Base-by-base conservation (phyloP, 768 basidiomycete genomes). In the Chlorophyllum brunneum region DNA sequence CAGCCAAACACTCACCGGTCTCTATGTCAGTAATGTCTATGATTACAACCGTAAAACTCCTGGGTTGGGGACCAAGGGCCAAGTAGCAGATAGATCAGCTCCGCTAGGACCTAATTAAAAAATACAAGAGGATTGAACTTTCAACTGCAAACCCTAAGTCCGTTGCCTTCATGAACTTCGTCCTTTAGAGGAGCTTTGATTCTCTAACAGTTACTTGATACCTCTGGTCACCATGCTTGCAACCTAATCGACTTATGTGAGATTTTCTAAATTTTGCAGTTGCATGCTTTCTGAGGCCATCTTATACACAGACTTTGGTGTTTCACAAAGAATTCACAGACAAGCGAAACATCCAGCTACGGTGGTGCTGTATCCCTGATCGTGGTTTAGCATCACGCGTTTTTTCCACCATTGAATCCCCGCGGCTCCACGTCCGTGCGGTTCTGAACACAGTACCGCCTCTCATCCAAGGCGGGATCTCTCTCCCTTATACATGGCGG, bases 11-110 rank as follows among this genome's bases (percentile, higher is more conserved):
- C 36, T 48, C 34, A 39, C n/a, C n/a, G 10, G 11, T 39, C n/a
- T 20, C 4, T 39, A 16, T 36, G 26, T 10, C 16, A 15, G n/a
- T 41, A n/a, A 51, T 9, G 16, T 27, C 24, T 34, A 46, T 54
- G 27, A 51, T 85, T 11, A 75, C 84, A 15, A 85, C 86, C 80
- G 71, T 86, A 61, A 88, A 88, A 65, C 67, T 88, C 36, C 87
- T 89, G 58, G 86, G 75, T 6, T 79, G 86, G 77, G 76, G 83
- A 73, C 73, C 76, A 52, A 74, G 78, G 41, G 76, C 85, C 60
- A 69, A 76, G 20, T 63, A 73, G 10, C 72, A 73, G 44, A 70
- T 92, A 40, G 66, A 73, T 18, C 73, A 74, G 26, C 80, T 80
- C 58, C 76, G 88, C 54, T 77, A 83, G 38, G 75, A 76, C 3